Evolutionary conservation across 345 rosid genomes (phyloP), one percentile per base, ranked within the genome.

Genomic region (Lepidium aucheri): DNA sequence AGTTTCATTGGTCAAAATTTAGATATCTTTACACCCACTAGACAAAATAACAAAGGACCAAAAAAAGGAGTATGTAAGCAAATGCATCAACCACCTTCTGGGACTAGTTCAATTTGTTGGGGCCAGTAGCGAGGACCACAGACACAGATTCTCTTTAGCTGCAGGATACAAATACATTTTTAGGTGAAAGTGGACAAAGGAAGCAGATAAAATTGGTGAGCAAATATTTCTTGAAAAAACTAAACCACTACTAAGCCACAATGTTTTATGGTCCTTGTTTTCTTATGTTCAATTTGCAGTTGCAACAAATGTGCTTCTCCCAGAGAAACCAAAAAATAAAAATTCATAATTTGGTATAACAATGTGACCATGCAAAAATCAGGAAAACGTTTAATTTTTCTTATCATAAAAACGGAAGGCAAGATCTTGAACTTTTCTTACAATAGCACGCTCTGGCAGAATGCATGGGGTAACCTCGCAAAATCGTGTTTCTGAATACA

Each of bases 51-150:
- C 18, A 8, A 52, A 45, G 43, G 51, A 46, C 18, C 18, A 6
- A 34, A 18, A 50, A 47, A 51, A 11, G 34, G n/a, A 20, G 22
- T 20, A 65, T 60, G 22, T 14, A 61, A 17, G 46, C 15, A 52
- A 67, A 61, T 47, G 22, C 46, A 71, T 45, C 54, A 53, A 65
- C 46, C 28, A 88, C 99, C 97, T 83, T 93, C 90, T 39, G 96
- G 90, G 65, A 78, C 79, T 70, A 93, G 89, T 71, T 93, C 93
- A 45, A 88, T 75, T 47, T 83, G 83, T 80, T 90, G 96, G 75
- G 97, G 80, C 97, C 99, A 90, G 78, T 93, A 93, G 44, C 97
- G 86, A 63, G 97, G 99, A 62, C 99, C 97, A 81, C 99, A 93
- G 16, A 93, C 94, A 43, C 77, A 71, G 65, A 90, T 70, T 17